Base-by-base conservation (phyloP, 192 early-diverging fungal genomes). In the Martensiomyces pterosporus region DNA sequence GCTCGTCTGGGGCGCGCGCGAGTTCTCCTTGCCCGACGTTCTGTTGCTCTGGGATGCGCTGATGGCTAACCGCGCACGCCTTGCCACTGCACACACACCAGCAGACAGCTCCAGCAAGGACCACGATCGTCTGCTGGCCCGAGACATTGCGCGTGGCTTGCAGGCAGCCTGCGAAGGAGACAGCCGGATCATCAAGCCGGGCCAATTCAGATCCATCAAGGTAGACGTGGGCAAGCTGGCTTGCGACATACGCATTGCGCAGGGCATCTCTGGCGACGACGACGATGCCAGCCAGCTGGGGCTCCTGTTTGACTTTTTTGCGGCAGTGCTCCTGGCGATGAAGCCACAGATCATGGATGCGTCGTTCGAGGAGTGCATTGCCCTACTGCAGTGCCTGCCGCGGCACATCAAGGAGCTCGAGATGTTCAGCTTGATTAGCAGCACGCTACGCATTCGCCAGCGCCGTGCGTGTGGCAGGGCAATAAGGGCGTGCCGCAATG, bases 11-110 rank as follows among this genome's bases (percentile, higher is more conserved):
- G 80, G 80, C 25, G 81, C 86, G 6, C 86, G 88, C 57, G 86
- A 88, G 65, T 85, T 81, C 62, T 62, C 80, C 22, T 63, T 91
- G 8, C 89, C 89, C 0, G 87, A 90, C 65, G 79, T 87, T 3
- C 80, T 89, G 43, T 56, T 80, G 17, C 64, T 91, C 32, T 91
- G 89, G 89, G 89, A 91, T 58, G 80, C 87, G 22, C 47, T 88
- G 8, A 64, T 91, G 35, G 82, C 89, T 0, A 85, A 91, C 52
- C 69, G 85, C 8, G 72, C 56, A 16, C 54, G 45, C 1, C 29
- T 56, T 29, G 54, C 33, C 42, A 51, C 52, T 49, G 54, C 39
- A n/a, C 5, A 9, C 47, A 54, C 5, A 12, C 29, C 5, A 12
- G 29, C 29, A 5, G 29, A 32, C 29, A 32, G 29, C 29, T 12